These are phyloP conservation scores for Colletotrichum echinochloae DNA, from an alignment of 2,329 filamentous ascomycete species.

Conservation along the genomic window DNA sequence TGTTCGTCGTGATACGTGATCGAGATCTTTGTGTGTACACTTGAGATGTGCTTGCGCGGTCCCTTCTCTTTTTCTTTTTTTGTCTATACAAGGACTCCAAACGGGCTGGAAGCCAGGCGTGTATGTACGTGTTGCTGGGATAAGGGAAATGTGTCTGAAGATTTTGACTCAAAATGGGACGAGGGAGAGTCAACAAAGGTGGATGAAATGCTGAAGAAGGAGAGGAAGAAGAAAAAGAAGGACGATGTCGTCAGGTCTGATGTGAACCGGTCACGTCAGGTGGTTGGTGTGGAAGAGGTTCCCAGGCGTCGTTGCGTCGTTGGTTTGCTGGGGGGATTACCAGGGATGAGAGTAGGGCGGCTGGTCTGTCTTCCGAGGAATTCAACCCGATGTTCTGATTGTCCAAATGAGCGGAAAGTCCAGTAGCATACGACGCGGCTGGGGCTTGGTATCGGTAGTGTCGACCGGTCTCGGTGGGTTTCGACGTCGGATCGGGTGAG, in stretches of 20 bases:
- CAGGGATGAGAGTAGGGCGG: constrained; percentile 7
- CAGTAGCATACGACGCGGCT: constrained; percentile 12
- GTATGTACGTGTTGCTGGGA: constrained; percentile 3
- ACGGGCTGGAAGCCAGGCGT: neutral
- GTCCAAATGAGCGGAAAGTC: constrained; percentile 19
- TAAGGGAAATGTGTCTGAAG: constrained; percentile 20
- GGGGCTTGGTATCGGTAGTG: constrained; percentile 7
- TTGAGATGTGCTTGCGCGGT: neutral
- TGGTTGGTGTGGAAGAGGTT: constrained; percentile 24
- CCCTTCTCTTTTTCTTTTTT: constrained; percentile 6
- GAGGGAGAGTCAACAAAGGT: constrained; percentile 25
- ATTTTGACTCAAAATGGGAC: constrained; percentile 32
- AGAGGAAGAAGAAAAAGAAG: constrained; percentile 22
- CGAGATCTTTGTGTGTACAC: neutral
- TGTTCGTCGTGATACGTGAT: constrained; percentile 13
- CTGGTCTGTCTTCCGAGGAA: constrained; percentile 21
- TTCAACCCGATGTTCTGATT: constrained; percentile 7
- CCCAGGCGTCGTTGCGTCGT: constrained; percentile 15
- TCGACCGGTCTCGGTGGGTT: constrained; percentile 1
- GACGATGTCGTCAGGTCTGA: constrained; percentile 11
- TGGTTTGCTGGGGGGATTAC: constrained; percentile 9
- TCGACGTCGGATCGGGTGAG: constrained; percentile 15
- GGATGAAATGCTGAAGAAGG: constrained; percentile 5
- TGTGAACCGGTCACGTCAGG: constrained; percentile 26
- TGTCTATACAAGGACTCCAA: neutral